Evolutionary conservation across 1,139 yeast genomes (phyloP).

Genomic region (Sugiyamaella pinicola): DNA sequence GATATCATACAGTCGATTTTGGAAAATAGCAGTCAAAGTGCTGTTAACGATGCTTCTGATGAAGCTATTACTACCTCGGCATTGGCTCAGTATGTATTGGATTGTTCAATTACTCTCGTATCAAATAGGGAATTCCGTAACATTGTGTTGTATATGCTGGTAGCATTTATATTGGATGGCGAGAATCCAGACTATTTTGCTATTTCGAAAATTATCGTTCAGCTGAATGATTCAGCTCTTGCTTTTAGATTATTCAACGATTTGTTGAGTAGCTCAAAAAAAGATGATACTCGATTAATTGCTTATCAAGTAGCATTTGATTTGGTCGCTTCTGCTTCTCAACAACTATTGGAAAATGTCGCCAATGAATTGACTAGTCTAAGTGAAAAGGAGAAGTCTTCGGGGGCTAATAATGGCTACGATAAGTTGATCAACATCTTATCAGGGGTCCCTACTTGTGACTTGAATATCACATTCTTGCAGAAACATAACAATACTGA

Average conservation of each 20-base stretch:
- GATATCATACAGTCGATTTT: conserved; percentile 76
- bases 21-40: conserved; percentile 45
- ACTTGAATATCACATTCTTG: conserved; percentile 84
- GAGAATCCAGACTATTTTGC: conserved; percentile 64
- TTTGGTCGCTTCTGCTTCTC: conserved; percentile 90
- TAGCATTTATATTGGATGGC: conserved; percentile 59
- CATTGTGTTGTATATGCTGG: conserved; percentile 63
- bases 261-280: conserved; percentile 47
- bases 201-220: conserved; percentile 83
- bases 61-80: conserved; percentile 38
- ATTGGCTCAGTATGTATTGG: conserved; percentile 73
- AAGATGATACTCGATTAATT: conserved; percentile 47
- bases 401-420: conserved; percentile 26
- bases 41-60: neutral
- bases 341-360: conserved; percentile 75
- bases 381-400: conserved; percentile 37
- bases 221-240: conserved; percentile 71
- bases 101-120: conserved; percentile 70
- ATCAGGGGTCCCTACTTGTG: conserved; percentile 94
- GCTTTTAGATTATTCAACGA: conserved; percentile 70
- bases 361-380: conserved; percentile 46
- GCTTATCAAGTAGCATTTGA: conserved; percentile 97
- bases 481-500: conserved; percentile 88
- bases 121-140: conserved; percentile 67
- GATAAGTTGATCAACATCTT: conserved; percentile 65